phyloP scores from a whole-genome alignment of 1,284 basidiomycete genomes.

The Malassezia yamatoensis region DNA sequence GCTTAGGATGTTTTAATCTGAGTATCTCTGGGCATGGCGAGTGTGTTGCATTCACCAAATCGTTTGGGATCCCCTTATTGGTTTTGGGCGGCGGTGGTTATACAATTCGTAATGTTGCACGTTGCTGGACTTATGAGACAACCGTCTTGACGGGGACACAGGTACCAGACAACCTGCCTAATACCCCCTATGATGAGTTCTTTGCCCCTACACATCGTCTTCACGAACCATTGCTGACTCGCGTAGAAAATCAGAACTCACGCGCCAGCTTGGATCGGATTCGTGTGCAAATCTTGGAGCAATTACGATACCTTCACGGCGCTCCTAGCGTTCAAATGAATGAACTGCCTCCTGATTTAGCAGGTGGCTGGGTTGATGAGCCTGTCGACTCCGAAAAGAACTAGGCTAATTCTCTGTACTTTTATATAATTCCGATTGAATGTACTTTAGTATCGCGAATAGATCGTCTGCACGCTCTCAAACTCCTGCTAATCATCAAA shows the following conservation, averaged over 20 bases:
- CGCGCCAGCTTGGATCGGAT: constrained; percentile 65
- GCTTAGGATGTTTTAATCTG: constrained; percentile 92
- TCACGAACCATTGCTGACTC: constrained; percentile 79
- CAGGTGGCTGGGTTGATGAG: constrained; percentile 67
- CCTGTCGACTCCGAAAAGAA: constrained; percentile 2
- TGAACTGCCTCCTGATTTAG: constrained; percentile 84
- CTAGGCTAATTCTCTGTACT: background rate
- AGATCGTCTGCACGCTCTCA: no score
- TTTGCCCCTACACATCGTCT: constrained; percentile 86
- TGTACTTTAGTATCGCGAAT: background rate
- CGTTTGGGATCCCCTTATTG: constrained; percentile 77
- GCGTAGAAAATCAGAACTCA: constrained; percentile 86
- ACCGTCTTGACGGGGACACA: constrained; percentile 63
- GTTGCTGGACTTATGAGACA: constrained; percentile 99
- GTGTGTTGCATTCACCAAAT: constrained; percentile 90
- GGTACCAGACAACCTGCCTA: constrained; percentile 75
- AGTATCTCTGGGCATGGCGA: constrained; percentile 98
- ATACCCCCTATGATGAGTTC: constrained; percentile 82
- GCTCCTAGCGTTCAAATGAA: constrained; percentile 93
- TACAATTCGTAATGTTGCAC: constrained; percentile 76
- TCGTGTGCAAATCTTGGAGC: constrained; percentile 72
- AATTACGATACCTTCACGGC: constrained; percentile 82
- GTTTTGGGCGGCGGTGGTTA: constrained; percentile 92
- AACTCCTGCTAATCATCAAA: no score
- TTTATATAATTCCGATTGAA: background rate